A percentile compares a stretch with the other conserved stretches of the same genome.
Conservation (phyloP, 352 stramenopile species). For the Vaucheria bursata region DNA sequence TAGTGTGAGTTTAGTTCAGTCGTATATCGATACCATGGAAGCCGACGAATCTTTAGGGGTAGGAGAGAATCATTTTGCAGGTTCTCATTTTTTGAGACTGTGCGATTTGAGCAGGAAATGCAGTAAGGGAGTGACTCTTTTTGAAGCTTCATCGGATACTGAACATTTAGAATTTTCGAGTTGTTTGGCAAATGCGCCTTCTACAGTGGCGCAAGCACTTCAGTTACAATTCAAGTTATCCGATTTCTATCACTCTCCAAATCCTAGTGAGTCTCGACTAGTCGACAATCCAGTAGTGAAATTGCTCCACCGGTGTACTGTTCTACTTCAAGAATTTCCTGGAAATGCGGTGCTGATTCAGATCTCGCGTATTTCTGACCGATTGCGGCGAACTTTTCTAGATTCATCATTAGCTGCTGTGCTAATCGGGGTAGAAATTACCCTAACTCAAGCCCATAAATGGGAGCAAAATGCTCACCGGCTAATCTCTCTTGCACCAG, state of each 20-base stretch:
- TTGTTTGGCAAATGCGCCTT: background rate
- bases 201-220: background rate
- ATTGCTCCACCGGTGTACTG: constrained; percentile 74
- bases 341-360: constrained; percentile 82
- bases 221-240: background rate
- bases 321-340: constrained; percentile 84
- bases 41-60: background rate
- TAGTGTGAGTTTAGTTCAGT: constrained; percentile 2
- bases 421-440: constrained; percentile 54
- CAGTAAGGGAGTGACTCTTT: constrained; percentile 11
- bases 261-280: constrained; percentile 68
- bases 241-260: constrained; percentile 7
- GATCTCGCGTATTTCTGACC: constrained; percentile 60
- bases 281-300: constrained; percentile 71
- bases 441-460: constrained; percentile 91
- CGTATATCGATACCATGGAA: background rate
- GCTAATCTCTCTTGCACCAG: constrained; percentile 27
- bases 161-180: background rate
- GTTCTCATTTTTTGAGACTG: constrained; percentile 59
- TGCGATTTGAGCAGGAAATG: constrained; percentile 13
- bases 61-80: constrained; percentile 45
- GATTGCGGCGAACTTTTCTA: constrained; percentile 54
- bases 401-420: constrained; percentile 29
- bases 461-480: constrained; percentile 76
- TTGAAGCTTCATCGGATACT: background rate